Evolutionary conservation across 257 asterid genomes (phyloP), one percentile per base, ranked within the genome.

Genomic region (Catharanthus roseus): DNA sequence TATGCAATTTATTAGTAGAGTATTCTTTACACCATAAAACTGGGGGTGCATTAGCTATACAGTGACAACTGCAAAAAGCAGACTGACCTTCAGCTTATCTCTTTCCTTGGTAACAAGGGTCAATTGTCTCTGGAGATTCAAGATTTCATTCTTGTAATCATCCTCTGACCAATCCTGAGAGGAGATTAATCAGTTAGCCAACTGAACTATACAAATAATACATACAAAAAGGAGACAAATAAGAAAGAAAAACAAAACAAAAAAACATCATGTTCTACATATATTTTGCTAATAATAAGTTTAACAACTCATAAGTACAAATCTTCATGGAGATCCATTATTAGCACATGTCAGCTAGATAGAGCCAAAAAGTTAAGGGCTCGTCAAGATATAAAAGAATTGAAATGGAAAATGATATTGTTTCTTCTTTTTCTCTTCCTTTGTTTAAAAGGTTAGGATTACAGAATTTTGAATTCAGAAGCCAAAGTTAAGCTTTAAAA

Each of bases 61-160:
- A 6, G 26, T 44, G 39, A 33, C 26, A 28, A 44, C 34, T 49
- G 19, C 13, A 16, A 36, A 29, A 10, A 76, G 45, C 55, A 69
- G 56, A 63, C 91, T 68, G 72, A 89, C 99, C 99, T 85, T 85
- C 72, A 89, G 82, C 60, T 81, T 86, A 77, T 95, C 93, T 77
- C 97, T 89, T 82, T 91, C 99, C 76, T 89, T 88, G 1, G 58
- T 80, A 51, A 88, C 79, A 67, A 81, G 72, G 74, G 86, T 79
- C 63, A 95, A 77, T 81, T 89, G 95, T 62, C 79, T 83, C 11
- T 50, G 92, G 67, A 95, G 86, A 80, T 79, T 83, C 79, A 88
- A 81, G 26, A 82, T 75, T 86, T 95, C 96, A 82, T 75, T 86
- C 73, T 74, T 86, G 82, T 57, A 41, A 79, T 78, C 86, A 75